Evolutionary conservation across 2,329 filamentous ascomycete species (phyloP), one percentile per base, ranked within the genome.

Genomic region (Colletotrichum sp.): DNA sequence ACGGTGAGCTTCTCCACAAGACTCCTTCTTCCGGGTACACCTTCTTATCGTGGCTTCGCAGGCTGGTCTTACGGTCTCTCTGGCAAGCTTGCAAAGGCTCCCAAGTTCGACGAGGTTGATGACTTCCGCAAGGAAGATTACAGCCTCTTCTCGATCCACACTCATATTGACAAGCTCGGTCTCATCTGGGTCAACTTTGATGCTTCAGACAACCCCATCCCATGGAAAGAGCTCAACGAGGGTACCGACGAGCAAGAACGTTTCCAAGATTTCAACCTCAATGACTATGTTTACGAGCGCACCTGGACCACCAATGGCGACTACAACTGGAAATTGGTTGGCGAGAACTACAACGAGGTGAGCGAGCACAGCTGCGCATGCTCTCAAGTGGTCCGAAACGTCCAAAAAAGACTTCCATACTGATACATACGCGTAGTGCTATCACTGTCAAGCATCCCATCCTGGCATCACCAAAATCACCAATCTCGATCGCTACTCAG

Each of bases 131-230:
- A 85, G 78, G 77, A 78, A n/a, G 81, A 84, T 76, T 79, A 85
- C 73, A 79, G 62, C 18, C 82, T 91, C 0, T 86, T 90, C 72
- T 84, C 83, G 0, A 83, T 89, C 55, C 87, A 89, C 72, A 82
- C 88, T 5, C 85, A 86, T 57, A 80, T 88, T 30, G 88, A 89
- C 79, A 76, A 74, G 28, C 83, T 84, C 36, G 87, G 87, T 12
- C 89, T 90, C 77, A 81, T 90, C 52, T 90, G 87, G 86, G 84
- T 89, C 68, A 90, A 90, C 77, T 78, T 90, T 21, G 87, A 90
- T 69, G 79, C 81, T 3, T 68, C 49, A 0, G 82, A 76, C 65
- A 80, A 74, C 75, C 87, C 79, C 59, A 79, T 87, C 13, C 71
- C 81, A 16, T 89, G 87, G 88, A 83, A 84, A 76, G 83, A 86